These are phyloP conservation scores for Chamaecyparis obtusa DNA, from an alignment of 75 land plant genomes.

Conservation along the genomic window DNA sequence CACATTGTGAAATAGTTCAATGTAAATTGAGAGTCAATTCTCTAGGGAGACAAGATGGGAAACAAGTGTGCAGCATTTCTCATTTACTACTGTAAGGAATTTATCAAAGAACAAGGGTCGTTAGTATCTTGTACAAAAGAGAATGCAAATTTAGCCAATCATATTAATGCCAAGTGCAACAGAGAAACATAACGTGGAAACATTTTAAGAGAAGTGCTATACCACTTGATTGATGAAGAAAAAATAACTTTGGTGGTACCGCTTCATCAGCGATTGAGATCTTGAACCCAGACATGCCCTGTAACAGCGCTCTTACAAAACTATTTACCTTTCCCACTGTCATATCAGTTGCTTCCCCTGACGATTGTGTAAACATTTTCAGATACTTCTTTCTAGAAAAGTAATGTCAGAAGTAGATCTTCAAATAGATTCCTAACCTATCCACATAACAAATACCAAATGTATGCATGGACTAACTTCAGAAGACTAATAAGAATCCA, in stretches of 20 bases:
- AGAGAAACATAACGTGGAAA: no score
- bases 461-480: not conserved
- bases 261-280: not conserved
- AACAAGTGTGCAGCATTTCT: not conserved
- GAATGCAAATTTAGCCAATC: not conserved
- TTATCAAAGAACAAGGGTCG: not conserved
- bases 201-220: not conserved
- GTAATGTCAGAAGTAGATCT: not conserved
- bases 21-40: not conserved
- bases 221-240: slow-evolving; percentile 10
- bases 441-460: not conserved
- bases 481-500: not conserved
- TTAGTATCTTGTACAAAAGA: not conserved
- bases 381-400: not conserved
- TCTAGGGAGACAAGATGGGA: not conserved
- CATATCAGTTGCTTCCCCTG: slow-evolving; percentile 6
- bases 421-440: not conserved
- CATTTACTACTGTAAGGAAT: not conserved
- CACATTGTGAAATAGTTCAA: not conserved
- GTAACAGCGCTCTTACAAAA: not conserved
- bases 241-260: not conserved
- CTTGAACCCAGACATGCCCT: slow-evolving; percentile 3
- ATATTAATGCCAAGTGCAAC: not conserved
- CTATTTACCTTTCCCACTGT: not conserved
- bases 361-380: not conserved